Base-by-base conservation (phyloP, 2,329 filamentous ascomycete genomes). In the Pseudomassariella vexata region DNA sequence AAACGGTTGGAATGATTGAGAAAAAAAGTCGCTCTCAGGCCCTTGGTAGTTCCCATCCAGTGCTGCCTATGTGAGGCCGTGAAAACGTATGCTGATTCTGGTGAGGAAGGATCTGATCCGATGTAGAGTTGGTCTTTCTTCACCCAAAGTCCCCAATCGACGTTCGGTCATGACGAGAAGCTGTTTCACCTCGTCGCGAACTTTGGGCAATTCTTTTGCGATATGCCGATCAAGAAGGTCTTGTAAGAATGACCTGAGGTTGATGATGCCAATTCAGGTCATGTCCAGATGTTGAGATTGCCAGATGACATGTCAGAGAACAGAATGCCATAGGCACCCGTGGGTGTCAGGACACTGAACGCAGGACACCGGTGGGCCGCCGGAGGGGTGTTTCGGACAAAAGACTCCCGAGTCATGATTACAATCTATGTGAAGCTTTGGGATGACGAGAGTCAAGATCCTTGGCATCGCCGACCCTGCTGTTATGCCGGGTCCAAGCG, bases 201-300 rank as follows among this genome's bases (percentile, higher is more conserved):
- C 43, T n/a, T 44, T 47, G 4, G 49, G 51, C 7, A 57, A 27
- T 27, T 58, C 51, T 8, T 32, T 40, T 19, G 49, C 41, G 25
- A 57, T 51, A 23, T 55, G 52, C 5, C 38, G 25, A 27, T 49
- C 46, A 5, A 55, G 40, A 1, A 55, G 30, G 4, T 45, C 34
- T 21, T 49, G 44, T 5, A 55, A 24, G 25, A 46, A 48, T 7
- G 18, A 26, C 16, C 38, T 45, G 10, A 42, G 40, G 14, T 42
- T 35, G 5, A 33, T 32, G 14, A 41, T 37, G 3, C 45, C 45
- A 9, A 52, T 36, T 19, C 45, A 41, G 14, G 32, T 34, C 30
- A 36, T 31, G 21, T 50, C 41, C 1, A 50, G 28, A 6, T 12
- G 19, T 15, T 47, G 38, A 4, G 46, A 44, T 9, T 56, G 48